Percentiles rank a stretch among this genome's conserved stretches.
These are phyloP conservation scores for Suillus brevipes DNA, from an alignment of 768 basidiomycete species.

Conservation along the genomic window DNA sequence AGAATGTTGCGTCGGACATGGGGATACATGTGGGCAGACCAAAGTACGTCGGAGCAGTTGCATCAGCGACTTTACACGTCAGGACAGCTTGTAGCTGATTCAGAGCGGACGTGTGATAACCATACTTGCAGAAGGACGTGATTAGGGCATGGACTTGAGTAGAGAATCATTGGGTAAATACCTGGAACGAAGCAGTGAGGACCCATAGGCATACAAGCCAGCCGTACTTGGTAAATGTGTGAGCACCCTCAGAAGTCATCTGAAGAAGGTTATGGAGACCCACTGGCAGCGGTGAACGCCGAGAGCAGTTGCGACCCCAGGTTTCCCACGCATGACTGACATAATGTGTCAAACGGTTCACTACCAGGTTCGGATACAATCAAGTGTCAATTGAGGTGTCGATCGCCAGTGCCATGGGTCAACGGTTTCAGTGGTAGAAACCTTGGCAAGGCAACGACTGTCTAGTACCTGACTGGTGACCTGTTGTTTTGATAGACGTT, in stretches of 20 bases:
- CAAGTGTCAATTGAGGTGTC: no score
- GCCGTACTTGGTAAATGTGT: constrained; percentile 59
- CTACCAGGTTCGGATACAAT: no score
- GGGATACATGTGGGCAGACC: constrained; percentile 73
- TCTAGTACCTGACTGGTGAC: no score
- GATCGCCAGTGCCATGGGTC: no score
- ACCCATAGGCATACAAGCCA: constrained; percentile 71
- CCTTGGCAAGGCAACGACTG: no score
- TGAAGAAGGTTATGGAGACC: neutral
- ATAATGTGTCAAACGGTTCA: no score
- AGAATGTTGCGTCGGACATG: constrained; percentile 77
- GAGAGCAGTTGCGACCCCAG: neutral
- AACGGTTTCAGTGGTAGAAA: no score
- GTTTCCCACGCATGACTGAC: neutral
- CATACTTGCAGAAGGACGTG: constrained; percentile 51
- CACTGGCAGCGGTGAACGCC: no score
- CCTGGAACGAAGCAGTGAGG: constrained; percentile 59
- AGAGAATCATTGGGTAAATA: constrained; percentile 17
- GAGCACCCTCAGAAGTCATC: constrained; percentile 14
- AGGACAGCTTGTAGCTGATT: constrained; percentile 84
- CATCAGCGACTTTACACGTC: constrained; percentile 55
- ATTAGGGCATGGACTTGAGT: neutral
- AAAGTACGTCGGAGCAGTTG: constrained; percentile 22
- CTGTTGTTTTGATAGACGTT: no score
- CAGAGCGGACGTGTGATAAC: constrained; percentile 90